These are phyloP conservation scores for Eremochloa ophiuroides DNA, from an alignment of 176 grass and related monocot species.

Conservation along the genomic window DNA sequence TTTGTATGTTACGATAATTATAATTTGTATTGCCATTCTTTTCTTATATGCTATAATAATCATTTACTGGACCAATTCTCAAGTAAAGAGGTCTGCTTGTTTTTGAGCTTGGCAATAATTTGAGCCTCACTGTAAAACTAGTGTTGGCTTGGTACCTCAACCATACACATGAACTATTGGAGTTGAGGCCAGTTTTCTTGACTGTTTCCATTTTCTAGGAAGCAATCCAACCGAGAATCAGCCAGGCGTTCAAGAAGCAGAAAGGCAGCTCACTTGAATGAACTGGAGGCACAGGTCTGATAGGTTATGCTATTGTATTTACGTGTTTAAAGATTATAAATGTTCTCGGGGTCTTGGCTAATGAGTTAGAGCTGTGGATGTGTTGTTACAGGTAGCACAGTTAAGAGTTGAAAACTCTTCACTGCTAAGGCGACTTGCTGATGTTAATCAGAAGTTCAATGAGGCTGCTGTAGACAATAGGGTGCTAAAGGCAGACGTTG, in stretches of 20 bases:
- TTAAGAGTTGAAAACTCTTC: constrained; percentile 79
- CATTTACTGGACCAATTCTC: background rate
- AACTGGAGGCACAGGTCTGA: constrained; percentile 75
- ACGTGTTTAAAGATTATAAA: background rate
- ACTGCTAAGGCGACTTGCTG: constrained; percentile 63
- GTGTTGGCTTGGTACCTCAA: background rate
- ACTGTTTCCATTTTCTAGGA: constrained; percentile 60
- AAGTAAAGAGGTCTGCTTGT: background rate
- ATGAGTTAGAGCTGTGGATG: background rate
- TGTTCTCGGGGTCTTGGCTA: background rate
- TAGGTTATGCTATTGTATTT: background rate
- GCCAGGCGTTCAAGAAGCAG: constrained; percentile 93
- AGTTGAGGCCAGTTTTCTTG: background rate
- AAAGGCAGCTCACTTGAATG: constrained; percentile 80
- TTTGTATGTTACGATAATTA: background rate
- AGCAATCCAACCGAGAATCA: constrained; percentile 90
- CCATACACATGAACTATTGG: background rate
- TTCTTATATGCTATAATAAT: background rate
- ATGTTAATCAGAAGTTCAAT: constrained; percentile 83
- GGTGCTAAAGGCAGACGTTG: constrained; percentile 76
- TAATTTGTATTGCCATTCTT: background rate
- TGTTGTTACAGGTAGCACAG: constrained; percentile 55
- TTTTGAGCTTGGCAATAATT: background rate
- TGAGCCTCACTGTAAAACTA: background rate
- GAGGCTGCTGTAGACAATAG: constrained; percentile 77